Conservation (phyloP, 73 alveolate species). For the Urostyla sp. region DNA sequence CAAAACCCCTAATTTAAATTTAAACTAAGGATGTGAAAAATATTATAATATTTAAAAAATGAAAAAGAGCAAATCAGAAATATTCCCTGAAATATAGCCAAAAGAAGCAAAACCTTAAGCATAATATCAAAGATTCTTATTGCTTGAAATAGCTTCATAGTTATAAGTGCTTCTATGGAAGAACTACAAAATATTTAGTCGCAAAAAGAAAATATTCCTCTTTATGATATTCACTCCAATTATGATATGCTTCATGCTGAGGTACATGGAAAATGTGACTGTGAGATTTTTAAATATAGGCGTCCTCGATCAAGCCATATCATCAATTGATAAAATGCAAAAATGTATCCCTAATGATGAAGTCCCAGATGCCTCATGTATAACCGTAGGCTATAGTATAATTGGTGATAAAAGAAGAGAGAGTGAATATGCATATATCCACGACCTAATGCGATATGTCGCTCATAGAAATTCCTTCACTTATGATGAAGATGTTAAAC, state of each 20-base stretch:
- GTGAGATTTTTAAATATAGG: too few species aligned
- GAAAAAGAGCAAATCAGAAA: too few species aligned
- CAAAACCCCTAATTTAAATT: too few species aligned
- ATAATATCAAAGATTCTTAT: too few species aligned
- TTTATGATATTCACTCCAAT: neutral
- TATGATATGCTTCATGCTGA: neutral
- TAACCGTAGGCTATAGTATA: neutral
- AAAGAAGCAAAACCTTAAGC: too few species aligned
- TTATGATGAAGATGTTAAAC: conserved; percentile 50
- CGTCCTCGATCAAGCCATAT: neutral
- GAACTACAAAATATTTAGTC: conserved; percentile 7
- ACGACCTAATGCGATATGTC: conserved; percentile 52
- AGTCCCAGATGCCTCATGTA: neutral
- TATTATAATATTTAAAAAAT: too few species aligned
- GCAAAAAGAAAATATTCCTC: neutral
- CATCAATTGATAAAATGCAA: neutral
- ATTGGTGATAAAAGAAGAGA: neutral
- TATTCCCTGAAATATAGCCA: too few species aligned
- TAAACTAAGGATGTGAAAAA: too few species aligned
- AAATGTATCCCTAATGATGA: conserved; percentile 19
- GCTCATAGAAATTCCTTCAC: conserved; percentile 33
- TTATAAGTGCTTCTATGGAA: neutral
- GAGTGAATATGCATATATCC: conserved; percentile 45
- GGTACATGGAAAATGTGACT: neutral
- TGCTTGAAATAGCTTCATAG: too few species aligned